Percentiles rank a stretch among this genome's conserved stretches.
These are phyloP conservation scores for Kwoniella sp. DNA, from an alignment of 768 basidiomycete species.

Conservation along the genomic window DNA sequence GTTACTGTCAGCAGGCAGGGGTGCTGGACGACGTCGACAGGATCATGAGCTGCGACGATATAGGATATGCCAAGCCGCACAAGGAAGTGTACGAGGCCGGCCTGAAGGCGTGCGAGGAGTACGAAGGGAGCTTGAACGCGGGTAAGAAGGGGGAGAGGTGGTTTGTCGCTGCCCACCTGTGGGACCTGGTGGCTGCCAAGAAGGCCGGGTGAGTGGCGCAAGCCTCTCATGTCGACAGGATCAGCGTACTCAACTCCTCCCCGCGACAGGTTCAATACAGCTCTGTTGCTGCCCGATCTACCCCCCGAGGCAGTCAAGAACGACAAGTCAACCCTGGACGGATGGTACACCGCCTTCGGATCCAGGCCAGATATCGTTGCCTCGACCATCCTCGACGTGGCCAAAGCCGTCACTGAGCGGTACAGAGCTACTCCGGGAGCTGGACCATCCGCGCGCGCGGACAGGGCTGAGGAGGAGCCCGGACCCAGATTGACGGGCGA, in stretches of 20 bases:
- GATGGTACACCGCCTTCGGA: too few relatives aligned
- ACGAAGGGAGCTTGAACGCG: background rate
- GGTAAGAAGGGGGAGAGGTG: slow-evolving; percentile 20
- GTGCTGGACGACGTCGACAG: slow-evolving; percentile 12
- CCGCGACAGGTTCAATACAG: slow-evolving; percentile 39
- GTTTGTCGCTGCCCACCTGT: slow-evolving; percentile 35
- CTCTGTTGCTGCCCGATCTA: slow-evolving; percentile 19
- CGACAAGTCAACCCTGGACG: slow-evolving; percentile 3
- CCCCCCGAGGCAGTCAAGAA: slow-evolving; percentile 7
- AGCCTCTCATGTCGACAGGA: background rate
- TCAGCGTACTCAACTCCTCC: background rate
- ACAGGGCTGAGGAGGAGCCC: background rate
- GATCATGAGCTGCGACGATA: slow-evolving; percentile 30
- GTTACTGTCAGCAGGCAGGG: slow-evolving; percentile 16
- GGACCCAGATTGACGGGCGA: background rate
- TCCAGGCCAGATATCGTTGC: slow-evolving; percentile 29
- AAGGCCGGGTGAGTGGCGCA: slow-evolving; percentile 24
- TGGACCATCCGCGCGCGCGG: too few relatives aligned
- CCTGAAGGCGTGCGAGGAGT: slow-evolving; percentile 6
- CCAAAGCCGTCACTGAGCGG: slow-evolving; percentile 6
- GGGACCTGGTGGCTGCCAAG: slow-evolving; percentile 30
- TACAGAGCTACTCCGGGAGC: too few relatives aligned
- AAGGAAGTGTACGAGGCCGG: slow-evolving; percentile 23
- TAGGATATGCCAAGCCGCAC: slow-evolving; percentile 27
- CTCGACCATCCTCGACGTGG: slow-evolving; percentile 17